phyloP scores from a whole-genome alignment of 1,284 basidiomycete genomes.

The Ceratobasidium sp. region DNA sequence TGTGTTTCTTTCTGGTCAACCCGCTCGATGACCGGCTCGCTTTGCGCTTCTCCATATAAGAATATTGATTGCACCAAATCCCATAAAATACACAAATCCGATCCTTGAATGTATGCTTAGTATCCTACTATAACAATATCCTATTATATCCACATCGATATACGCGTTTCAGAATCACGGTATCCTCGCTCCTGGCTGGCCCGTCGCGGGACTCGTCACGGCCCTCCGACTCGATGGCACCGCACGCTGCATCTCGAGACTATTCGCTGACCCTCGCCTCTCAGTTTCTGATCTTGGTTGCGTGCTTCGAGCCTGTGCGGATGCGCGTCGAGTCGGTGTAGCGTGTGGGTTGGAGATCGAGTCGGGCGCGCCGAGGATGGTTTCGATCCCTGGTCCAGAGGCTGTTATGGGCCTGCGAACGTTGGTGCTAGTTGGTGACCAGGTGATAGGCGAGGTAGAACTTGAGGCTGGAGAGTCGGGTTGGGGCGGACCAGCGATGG shows the following conservation, averaged over 20 bases:
- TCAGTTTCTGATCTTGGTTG: not conserved
- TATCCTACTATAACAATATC: too few relatives aligned
- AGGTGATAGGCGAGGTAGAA: slow-evolving; percentile 4
- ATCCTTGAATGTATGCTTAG: too few relatives aligned
- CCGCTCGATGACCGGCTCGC: not conserved
- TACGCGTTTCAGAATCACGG: not conserved
- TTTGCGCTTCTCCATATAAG: not conserved
- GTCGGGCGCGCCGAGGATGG: not conserved
- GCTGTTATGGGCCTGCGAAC: not conserved
- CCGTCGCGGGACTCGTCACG: slow-evolving; percentile 18
- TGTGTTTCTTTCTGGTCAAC: too few relatives aligned
- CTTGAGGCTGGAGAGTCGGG: slow-evolving; percentile 14
- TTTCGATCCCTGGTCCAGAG: slow-evolving; percentile 13
- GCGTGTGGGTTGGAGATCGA: not conserved
- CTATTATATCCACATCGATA: not conserved
- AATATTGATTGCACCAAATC: not conserved
- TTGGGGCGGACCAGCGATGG: not conserved
- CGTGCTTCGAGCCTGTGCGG: not conserved
- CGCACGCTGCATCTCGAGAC: slow-evolving; percentile 36
- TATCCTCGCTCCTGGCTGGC: not conserved
- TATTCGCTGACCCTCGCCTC: not conserved
- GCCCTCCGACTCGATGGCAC: slow-evolving; percentile 11
- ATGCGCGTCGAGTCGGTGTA: slow-evolving; percentile 5
- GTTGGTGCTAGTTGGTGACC: slow-evolving; percentile 1
- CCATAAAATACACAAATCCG: not conserved